phyloP scores from a whole-genome alignment of 2,329 filamentous ascomycete species.

The Colletotrichum coccodes region DNA sequence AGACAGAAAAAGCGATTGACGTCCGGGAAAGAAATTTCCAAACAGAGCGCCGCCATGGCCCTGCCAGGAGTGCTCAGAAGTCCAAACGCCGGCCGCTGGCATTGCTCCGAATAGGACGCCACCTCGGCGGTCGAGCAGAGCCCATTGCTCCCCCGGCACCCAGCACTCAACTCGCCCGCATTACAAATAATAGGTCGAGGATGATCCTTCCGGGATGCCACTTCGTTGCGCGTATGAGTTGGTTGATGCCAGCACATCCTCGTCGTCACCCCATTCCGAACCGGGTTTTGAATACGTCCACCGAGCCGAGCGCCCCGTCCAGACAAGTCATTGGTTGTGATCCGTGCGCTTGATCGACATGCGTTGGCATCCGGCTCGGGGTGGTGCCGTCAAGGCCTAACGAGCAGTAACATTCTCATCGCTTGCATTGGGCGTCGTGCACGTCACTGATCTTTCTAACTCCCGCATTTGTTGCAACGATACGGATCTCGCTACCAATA shows the following conservation, averaged over 20 bases:
- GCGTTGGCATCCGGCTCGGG: slow-evolving; percentile 21
- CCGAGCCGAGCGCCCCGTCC: slow-evolving; percentile 20
- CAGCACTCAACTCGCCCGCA: neutral
- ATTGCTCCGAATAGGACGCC: slow-evolving; percentile 10
- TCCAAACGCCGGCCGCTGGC: neutral
- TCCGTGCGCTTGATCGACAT: slow-evolving; percentile 29
- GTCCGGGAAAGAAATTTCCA: slow-evolving; percentile 14
- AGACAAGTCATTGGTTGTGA: slow-evolving; percentile 26
- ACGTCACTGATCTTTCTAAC: slow-evolving; percentile 1
- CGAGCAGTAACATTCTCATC: slow-evolving; percentile 7
- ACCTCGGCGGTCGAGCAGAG: neutral
- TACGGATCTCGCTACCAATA: slow-evolving; percentile 6
- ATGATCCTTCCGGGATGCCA: slow-evolving; percentile 5
- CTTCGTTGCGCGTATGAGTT: slow-evolving; percentile 36
- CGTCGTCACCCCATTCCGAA: slow-evolving; percentile 31
- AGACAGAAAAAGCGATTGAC: slow-evolving; percentile 8
- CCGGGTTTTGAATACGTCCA: slow-evolving; percentile 30
- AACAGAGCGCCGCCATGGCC: slow-evolving; percentile 1
- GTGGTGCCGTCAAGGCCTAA: slow-evolving; percentile 28
- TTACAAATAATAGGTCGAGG: neutral
- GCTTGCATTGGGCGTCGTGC: slow-evolving; percentile 19
- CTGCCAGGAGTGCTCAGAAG: neutral
- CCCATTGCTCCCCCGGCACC: neutral
- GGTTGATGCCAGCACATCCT: slow-evolving; percentile 40
- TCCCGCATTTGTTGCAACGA: neutral